Base-by-base conservation (phyloP, 2,329 filamentous ascomycete genomes). In the Drechslerella dactyloides region DNA sequence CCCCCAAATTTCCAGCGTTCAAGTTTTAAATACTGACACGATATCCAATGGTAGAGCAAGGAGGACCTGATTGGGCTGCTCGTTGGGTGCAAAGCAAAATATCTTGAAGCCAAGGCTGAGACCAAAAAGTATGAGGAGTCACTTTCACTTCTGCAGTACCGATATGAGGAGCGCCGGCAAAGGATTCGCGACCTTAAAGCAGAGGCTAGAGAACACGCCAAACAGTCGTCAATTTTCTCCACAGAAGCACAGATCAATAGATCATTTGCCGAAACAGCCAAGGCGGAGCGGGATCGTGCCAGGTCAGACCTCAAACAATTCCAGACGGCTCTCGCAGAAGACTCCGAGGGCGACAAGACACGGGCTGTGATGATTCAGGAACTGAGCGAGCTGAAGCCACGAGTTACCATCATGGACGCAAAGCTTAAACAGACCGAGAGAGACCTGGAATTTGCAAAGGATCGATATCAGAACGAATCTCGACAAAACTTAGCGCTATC, bases 51-150 rank as follows among this genome's bases (percentile, higher is more conserved):
- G 52, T 15, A 72, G 68, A 65, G 33, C 21, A 72, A 61, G 33
- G 68, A 60, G 17, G 68, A 72, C 17, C 10, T 65, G 21, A 53
- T 72, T 10, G 27, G 30, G 13, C 48, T 72, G 10, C 33, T 72
- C 13, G 48, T 23, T 17, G 21, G 21, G n/a, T 65, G 64, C 17
- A 55, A 61, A 58, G 42, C 17, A 0, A 46, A 59, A 35, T 56
- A 63, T 17, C 50, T 48, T 24, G n/a, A 59, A 23, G 54, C 27
- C 15, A 53, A 55, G 35, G 2, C 50, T 4, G 33, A 50, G 2
- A 11, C 24, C 2, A 60, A 61, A 19, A 60, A 65, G 23, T 64
- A 42, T 17, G 68, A 72, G 30, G 52, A n/a, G 19, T 30, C 64
- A 30, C 30, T 59, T 13, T 23, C 48, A 21, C 19, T 54, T 0